Percentiles rank a stretch among this genome's conserved stretches.
phyloP scores from a whole-genome alignment of 768 basidiomycete genomes.

The Naganishia kalamii region DNA sequence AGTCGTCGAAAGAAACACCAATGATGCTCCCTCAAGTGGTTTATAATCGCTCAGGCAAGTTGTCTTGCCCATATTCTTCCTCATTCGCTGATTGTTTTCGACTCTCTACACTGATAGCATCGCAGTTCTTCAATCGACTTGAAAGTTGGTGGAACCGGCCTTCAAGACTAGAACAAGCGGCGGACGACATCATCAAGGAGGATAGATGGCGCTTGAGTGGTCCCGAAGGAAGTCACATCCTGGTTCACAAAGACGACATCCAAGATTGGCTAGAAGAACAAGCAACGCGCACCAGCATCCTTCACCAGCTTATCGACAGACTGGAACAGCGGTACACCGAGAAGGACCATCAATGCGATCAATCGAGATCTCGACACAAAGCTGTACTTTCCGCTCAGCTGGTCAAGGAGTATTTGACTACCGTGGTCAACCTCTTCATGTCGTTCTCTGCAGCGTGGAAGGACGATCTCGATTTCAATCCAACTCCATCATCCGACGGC shows the following conservation, averaged over 20 bases:
- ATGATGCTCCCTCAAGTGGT: background rate
- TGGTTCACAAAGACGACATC: background rate
- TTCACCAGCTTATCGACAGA: background rate
- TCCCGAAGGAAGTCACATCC: background rate
- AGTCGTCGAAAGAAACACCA: background rate
- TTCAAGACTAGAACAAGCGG: background rate
- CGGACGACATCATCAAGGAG: background rate
- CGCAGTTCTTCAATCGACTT: background rate
- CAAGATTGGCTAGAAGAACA: background rate
- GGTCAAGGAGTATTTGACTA: background rate
- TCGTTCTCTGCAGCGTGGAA: background rate
- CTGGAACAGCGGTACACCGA: background rate
- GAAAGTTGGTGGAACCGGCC: background rate
- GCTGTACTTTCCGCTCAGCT: background rate
- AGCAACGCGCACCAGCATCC: background rate
- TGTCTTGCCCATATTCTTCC: no score
- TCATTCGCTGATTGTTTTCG: no score
- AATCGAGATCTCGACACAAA: no score
- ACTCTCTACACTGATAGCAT: background rate
- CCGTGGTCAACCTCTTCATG: background rate
- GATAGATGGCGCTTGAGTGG: background rate
- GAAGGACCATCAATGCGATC: background rate
- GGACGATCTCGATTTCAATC: background rate
- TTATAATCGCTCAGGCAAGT: background rate
- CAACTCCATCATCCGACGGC: no score